Conservation (phyloP, 768 basidiomycete genomes). For the Inosperma sp. region DNA sequence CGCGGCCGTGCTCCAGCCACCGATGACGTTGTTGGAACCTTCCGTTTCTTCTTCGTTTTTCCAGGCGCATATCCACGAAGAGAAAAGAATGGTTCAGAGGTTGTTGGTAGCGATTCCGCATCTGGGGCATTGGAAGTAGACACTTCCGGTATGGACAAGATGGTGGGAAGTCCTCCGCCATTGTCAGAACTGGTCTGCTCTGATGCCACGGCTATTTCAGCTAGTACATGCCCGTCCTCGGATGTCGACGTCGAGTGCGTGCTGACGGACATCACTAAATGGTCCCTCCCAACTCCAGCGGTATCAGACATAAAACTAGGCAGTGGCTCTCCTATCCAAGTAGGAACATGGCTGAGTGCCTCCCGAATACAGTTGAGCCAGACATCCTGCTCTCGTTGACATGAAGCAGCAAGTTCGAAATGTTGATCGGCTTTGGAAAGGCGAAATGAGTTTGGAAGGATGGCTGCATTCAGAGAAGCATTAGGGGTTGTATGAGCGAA, state of each 20-base stretch:
- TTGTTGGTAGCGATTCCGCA: background rate
- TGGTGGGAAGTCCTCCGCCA: constrained; percentile 43
- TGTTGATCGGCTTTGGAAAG: constrained; percentile 63
- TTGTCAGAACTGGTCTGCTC: background rate
- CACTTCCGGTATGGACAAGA: constrained; percentile 54
- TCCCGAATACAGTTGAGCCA: constrained; percentile 73
- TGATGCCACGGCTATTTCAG: background rate
- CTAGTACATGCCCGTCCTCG: constrained; percentile 39
- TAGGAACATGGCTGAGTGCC: constrained; percentile 39
- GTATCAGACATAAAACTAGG: constrained; percentile 56
- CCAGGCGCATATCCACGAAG: constrained; percentile 23
- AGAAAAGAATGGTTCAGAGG: constrained; percentile 34
- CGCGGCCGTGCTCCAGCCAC: background rate
- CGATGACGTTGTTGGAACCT: background rate
- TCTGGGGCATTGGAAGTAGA: constrained; percentile 24
- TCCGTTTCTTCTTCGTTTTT: constrained; percentile 26
- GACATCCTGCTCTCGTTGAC: constrained; percentile 76
- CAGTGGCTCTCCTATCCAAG: constrained; percentile 58
- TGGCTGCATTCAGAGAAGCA: constrained; percentile 43
- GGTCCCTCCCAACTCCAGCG: too few species aligned
- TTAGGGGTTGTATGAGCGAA: too few species aligned
- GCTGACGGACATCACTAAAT: too few species aligned
- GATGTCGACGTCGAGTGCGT: constrained; percentile 22
- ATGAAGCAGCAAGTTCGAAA: constrained; percentile 85
- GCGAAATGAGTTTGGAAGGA: constrained; percentile 79